Base-by-base conservation (phyloP, 1,284 basidiomycete species). In the Puccinia horiana region DNA sequence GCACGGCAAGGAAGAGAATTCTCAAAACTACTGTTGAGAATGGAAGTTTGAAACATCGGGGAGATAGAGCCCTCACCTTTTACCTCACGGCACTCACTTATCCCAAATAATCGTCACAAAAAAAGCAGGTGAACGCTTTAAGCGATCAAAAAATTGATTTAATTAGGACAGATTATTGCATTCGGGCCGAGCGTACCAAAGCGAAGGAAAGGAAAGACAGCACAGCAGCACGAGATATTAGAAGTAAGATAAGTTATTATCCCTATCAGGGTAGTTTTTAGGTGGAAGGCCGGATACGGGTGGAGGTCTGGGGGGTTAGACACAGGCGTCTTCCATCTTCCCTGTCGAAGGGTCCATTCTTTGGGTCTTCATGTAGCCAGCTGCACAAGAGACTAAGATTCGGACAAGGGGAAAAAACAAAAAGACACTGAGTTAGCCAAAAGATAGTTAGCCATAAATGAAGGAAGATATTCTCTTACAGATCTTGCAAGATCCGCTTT, bases 121-220 rank as follows among this genome's bases (percentile, higher is more conserved):
- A n/a, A n/a, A n/a, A n/a, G n/a, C n/a, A n/a, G n/a, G n/a, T n/a
- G n/a, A n/a, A n/a, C n/a, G n/a, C n/a, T n/a, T n/a, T n/a, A n/a
- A n/a, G n/a, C n/a, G n/a, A n/a, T n/a, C n/a, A n/a, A n/a, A n/a
- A n/a, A n/a, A n/a, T n/a, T n/a, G n/a, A n/a, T n/a, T n/a, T n/a
- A n/a, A n/a, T 65, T 1, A 1, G 29, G 65, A 69, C 65, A 69
- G 65, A 69, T 69, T 69, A 69, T 69, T 69, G 65, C 65, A 44
- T 69, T 69, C 65, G 63, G 37, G 65, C 26, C 65, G 20, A 26
- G 65, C 16, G 37, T 47, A 69, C n/a, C 5, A 26, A n/a, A n/a
- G n/a, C n/a, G n/a, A n/a, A 69, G 29, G 47, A 69, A 69, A 44
- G 65, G 26, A 37, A 67, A 12, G n/a, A 47, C 40, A 69, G 29